phyloP scores from a whole-genome alignment of 495 filamentous ascomycete species.

The Thozetella sp. region DNA sequence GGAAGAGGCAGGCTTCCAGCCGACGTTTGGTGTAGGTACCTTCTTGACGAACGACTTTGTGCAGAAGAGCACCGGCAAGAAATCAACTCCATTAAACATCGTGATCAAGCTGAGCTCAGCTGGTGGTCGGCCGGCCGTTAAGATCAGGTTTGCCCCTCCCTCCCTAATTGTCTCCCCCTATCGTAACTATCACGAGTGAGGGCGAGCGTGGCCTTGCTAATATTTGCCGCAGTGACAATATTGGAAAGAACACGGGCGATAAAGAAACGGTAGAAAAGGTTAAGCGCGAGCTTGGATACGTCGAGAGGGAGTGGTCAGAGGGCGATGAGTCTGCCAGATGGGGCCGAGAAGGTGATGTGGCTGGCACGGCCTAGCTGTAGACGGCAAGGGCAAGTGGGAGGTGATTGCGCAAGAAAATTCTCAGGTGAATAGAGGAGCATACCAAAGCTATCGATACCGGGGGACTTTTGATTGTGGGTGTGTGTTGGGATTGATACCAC shows the following conservation, averaged over 20 bases:
- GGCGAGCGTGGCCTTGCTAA: no score
- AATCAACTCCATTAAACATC: conserved; percentile 94
- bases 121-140: conserved; percentile 79
- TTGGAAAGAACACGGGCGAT: conserved; percentile 95
- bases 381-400: not conserved
- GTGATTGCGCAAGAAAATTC: not conserved
- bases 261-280: conserved; percentile 75
- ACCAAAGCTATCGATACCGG: no score
- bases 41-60: conserved; percentile 94
- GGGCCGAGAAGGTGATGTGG: conserved; percentile 46
- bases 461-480: no score
- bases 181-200: no score
- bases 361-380: not conserved
- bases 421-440: not conserved
- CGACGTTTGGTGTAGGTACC: conserved; percentile 91
- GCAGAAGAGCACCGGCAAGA: conserved; percentile 66
- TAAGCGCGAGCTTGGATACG: conserved; percentile 82
- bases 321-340: conserved; percentile 86
- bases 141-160: conserved; percentile 62
- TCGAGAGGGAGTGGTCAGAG: conserved; percentile 78
- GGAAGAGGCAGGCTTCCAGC: conserved; percentile 77
- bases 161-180: no score
- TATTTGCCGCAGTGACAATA: conserved; percentile 66
- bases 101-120: conserved; percentile 95
- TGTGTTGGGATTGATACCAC: no score